A percentile compares a stretch with the other conserved stretches of the same genome.
Evolutionary conservation across 1,284 basidiomycete genomes (phyloP).

Genomic region (Rhodotorula mucilaginosa): DNA sequence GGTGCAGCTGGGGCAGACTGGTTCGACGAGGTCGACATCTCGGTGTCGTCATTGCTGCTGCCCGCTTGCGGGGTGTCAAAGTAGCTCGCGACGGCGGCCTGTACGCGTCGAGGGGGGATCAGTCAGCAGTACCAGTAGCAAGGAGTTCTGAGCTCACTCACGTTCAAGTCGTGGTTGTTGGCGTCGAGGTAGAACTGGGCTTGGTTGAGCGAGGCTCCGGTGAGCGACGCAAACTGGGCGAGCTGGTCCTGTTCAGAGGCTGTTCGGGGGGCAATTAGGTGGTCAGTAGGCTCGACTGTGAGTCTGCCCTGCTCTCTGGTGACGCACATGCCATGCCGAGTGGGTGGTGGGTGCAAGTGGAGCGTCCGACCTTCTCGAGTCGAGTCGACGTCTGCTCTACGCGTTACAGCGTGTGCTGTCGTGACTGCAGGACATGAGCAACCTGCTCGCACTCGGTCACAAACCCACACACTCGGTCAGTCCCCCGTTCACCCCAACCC

Average conservation of each 20-base stretch:
- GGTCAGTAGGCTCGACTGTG: too few species aligned
- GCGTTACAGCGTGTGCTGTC: too few species aligned
- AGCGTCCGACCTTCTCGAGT: too few species aligned
- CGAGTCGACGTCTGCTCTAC: too few species aligned
- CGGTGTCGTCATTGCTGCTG: slow-evolving; percentile 11
- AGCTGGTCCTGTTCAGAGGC: slow-evolving; percentile 23
- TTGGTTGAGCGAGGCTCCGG: slow-evolving; percentile 46
- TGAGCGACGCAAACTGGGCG: slow-evolving; percentile 41
- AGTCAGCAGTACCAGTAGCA: too few species aligned
- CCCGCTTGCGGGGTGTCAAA: slow-evolving; percentile 44
- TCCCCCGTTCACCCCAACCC: too few species aligned
- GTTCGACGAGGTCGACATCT: not conserved
- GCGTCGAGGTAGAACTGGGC: slow-evolving; percentile 50
- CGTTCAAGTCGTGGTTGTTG: slow-evolving; percentile 47
- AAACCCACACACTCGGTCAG: slow-evolving; percentile 14
- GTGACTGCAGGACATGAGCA: slow-evolving; percentile 13
- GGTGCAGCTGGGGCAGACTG: not conserved
- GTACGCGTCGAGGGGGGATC: not conserved
- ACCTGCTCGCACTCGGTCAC: slow-evolving; percentile 24
- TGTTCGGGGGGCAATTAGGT: not conserved
- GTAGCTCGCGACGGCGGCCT: slow-evolving; percentile 49
- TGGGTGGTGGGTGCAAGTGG: too few species aligned
- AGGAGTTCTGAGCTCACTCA: not conserved
- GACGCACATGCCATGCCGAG: too few species aligned
- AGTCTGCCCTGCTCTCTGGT: too few species aligned